Conservation (phyloP, 257 asterid species). For the Parsonsia alboflavescens region DNA sequence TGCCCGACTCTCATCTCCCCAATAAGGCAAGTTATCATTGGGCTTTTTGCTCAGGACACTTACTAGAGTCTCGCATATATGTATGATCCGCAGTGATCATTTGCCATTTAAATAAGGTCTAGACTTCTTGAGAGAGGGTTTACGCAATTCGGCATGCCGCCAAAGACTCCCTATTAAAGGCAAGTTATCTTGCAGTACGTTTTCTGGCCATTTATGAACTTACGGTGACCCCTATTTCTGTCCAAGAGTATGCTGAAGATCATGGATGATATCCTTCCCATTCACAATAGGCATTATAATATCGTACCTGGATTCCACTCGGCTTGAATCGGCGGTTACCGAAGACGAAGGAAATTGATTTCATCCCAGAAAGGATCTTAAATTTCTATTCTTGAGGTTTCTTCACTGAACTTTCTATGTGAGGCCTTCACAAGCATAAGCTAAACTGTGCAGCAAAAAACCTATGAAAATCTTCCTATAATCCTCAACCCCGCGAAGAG, state of each 20-base stretch:
- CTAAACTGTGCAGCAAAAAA: background rate
- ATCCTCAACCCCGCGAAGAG: background rate
- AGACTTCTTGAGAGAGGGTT: background rate
- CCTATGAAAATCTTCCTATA: no score
- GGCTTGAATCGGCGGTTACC: no score
- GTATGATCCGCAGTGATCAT: background rate
- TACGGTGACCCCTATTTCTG: no score
- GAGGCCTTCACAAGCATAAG: background rate
- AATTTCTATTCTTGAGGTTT: background rate
- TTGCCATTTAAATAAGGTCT: background rate
- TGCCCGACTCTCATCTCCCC: no score
- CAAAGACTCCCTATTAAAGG: background rate
- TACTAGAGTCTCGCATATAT: background rate
- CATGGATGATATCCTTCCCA: no score
- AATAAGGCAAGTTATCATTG: background rate
- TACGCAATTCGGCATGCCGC: background rate
- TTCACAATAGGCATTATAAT: no score
- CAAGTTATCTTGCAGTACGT: no score
- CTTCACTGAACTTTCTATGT: background rate
- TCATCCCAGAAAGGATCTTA: no score
- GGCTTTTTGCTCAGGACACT: background rate
- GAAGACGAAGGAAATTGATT: no score
- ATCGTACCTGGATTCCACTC: no score
- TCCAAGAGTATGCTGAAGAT: no score
- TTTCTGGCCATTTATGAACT: no score